Conservation (phyloP, 345 rosid genomes). For the Psidium friedrichsthalianum region DNA sequence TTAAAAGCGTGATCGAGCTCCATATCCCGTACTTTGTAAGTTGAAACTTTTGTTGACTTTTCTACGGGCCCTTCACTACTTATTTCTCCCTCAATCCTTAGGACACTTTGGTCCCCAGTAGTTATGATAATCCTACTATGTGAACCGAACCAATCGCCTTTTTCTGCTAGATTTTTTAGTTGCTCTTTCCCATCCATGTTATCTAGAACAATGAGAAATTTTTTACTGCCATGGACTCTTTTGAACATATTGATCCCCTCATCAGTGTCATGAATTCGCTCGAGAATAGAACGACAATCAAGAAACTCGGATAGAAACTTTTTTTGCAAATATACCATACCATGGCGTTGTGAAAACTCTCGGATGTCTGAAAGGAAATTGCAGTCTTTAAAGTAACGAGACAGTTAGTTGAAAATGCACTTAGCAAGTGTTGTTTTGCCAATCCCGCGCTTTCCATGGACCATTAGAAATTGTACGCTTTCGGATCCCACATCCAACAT, state of each 20-base stretch:
- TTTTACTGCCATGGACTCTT: too few relatives aligned
- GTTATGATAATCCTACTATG: neutral
- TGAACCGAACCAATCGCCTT: neutral
- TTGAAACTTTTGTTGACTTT: too few relatives aligned
- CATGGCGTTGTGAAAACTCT: neutral
- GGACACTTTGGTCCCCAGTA: neutral
- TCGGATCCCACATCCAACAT: neutral
- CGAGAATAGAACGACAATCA: too few relatives aligned
- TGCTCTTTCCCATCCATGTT: neutral
- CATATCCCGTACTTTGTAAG: rapidly evolving
- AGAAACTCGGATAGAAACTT: neutral
- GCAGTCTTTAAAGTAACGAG: neutral
- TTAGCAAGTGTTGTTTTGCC: neutral
- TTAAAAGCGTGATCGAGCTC: neutral
- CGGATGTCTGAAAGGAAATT: neutral
- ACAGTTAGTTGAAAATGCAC: too few relatives aligned
- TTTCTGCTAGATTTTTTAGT: neutral
- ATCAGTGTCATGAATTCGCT: neutral
- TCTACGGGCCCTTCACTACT: rapidly evolving
- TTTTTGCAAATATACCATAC: neutral
- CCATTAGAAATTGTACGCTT: neutral
- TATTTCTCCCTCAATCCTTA: neutral
- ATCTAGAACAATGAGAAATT: neutral
- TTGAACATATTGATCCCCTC: neutral
- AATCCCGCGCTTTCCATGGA: neutral